These are phyloP conservation scores for Pseudozyma flocculosa DNA, from an alignment of 1,284 basidiomycete genomes.

Conservation along the genomic window DNA sequence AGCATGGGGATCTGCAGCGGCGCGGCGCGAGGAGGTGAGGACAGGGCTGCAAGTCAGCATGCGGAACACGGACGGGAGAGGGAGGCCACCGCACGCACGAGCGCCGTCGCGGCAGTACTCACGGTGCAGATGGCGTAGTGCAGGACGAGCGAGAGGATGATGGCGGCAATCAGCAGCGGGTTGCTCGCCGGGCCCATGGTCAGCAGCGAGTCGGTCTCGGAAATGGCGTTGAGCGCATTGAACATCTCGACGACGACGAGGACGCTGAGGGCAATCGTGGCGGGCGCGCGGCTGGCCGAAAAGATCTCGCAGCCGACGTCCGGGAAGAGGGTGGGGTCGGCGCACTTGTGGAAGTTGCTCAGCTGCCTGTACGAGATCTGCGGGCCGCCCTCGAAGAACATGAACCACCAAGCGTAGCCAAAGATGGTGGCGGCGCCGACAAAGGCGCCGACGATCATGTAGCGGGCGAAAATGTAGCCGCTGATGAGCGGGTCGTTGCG, in stretches of 20 bases:
- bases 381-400: constrained; percentile 83
- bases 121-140: constrained; percentile 88
- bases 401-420: constrained; percentile 99
- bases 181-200: constrained; percentile 90
- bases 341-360: constrained; percentile 69
- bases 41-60: no score
- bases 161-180: constrained; percentile 69
- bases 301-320: constrained; percentile 94
- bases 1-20: constrained; percentile 40
- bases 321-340: constrained; percentile 66
- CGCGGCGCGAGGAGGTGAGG: no score
- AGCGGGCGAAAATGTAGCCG: constrained; percentile 92
- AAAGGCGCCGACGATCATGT: constrained; percentile 87
- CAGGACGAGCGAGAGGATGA: constrained; percentile 82
- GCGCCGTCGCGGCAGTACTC: constrained; percentile 59
- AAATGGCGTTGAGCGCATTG: constrained; percentile 97
- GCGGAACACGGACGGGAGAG: background rate
- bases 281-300: constrained; percentile 73
- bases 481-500: constrained; percentile 86
- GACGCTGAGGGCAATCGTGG: constrained; percentile 93
- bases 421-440: constrained; percentile 93
- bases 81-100: no score
- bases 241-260: constrained; percentile 96
- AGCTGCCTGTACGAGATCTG: constrained; percentile 91
- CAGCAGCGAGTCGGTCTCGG: constrained; percentile 93